Evolutionary conservation across 2,329 filamentous ascomycete genomes (phyloP).

Genomic region (Cercospora sp.): DNA sequence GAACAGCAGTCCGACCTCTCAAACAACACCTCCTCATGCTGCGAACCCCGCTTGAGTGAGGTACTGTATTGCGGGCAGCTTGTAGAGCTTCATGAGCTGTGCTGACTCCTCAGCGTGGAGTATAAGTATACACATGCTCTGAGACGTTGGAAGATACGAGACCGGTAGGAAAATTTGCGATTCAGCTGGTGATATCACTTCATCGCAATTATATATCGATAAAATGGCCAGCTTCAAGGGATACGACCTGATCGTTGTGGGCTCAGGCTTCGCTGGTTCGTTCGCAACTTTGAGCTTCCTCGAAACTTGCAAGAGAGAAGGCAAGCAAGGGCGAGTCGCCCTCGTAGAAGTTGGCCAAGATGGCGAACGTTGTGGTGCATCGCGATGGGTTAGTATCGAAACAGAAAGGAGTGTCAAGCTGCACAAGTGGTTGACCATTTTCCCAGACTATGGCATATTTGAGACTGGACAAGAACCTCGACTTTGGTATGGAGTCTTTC

Average conservation of each 20-base stretch:
- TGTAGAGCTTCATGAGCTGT: constrained; percentile 5
- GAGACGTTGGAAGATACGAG: background rate
- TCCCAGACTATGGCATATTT: constrained; percentile 43
- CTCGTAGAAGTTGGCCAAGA: constrained; percentile 44
- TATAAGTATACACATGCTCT: background rate
- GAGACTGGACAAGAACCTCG: constrained; percentile 42
- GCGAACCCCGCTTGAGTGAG: constrained; percentile 20
- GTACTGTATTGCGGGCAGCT: constrained; percentile 16
- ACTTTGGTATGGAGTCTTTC: constrained; percentile 30
- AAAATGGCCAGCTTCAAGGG: constrained; percentile 34
- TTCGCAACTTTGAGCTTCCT: constrained; percentile 46
- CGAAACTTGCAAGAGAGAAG: constrained; percentile 41
- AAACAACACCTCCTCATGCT: constrained; percentile 16
- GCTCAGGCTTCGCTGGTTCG: constrained; percentile 44
- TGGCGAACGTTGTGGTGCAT: constrained; percentile 45
- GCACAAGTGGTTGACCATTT: background rate
- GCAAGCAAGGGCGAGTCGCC: constrained; percentile 42
- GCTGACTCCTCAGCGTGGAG: background rate
- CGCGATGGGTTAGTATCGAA: constrained; percentile 36
- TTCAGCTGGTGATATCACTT: background rate
- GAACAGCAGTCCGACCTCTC: constrained; percentile 19
- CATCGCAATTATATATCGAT: background rate
- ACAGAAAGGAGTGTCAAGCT: background rate
- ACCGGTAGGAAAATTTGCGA: background rate
- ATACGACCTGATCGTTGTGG: constrained; percentile 45